Evolutionary conservation across 352 stramenopile genomes (phyloP).

Genomic region (Globisporangium apiculatum): DNA sequence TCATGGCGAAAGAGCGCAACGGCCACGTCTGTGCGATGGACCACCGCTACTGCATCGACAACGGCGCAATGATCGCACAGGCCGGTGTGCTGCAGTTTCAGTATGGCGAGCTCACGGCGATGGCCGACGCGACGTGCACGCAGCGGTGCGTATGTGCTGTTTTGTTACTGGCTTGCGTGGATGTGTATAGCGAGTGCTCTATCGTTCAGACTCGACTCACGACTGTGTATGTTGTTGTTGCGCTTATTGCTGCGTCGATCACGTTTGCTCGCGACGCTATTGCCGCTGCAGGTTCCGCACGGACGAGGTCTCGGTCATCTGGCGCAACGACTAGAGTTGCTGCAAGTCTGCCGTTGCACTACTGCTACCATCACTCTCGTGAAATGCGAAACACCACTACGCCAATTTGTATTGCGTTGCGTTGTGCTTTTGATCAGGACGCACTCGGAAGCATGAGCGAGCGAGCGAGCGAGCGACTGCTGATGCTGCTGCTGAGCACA

Average conservation of each 20-base stretch:
- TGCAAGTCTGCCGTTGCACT: not conserved
- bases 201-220: not conserved
- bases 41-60: slow-evolving; percentile 99
- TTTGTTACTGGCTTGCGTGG: not conserved
- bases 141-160: slow-evolving; percentile 66
- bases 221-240: not conserved
- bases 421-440: too few species aligned
- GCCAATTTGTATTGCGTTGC: too few species aligned
- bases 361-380: too few species aligned
- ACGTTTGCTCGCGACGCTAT: not conserved
- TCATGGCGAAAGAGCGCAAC: slow-evolving; percentile 95
- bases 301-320: slow-evolving; percentile 96
- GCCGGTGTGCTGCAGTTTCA: slow-evolving; percentile 97
- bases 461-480: too few species aligned
- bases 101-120: slow-evolving; percentile 85
- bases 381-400: too few species aligned
- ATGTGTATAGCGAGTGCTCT: not conserved
- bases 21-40: slow-evolving; percentile 97
- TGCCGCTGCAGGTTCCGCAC: slow-evolving; percentile 88
- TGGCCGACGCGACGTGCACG: slow-evolving; percentile 92
- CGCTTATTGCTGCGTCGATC: not conserved
- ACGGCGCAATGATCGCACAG: slow-evolving; percentile 99
- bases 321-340: slow-evolving; percentile 74
- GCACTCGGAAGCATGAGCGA: too few species aligned
- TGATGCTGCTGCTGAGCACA: too few species aligned